Conservation (phyloP, 192 early-diverging fungal genomes). For the Allomyces arbusculus region DNA sequence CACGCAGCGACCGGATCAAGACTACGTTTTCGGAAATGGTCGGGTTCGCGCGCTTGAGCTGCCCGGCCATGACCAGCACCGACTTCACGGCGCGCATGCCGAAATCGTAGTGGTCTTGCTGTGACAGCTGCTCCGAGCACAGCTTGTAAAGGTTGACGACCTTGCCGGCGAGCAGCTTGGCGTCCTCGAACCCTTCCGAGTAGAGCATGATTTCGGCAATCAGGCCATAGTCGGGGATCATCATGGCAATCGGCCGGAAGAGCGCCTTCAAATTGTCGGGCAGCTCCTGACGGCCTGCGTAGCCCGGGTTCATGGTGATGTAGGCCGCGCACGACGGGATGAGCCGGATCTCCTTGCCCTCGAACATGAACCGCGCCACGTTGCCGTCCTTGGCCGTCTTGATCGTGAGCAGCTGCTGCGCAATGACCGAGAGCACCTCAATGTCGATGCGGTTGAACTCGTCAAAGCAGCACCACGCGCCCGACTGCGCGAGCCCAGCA, state of each 20-base stretch:
- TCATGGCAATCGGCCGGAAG: conserved; percentile 40
- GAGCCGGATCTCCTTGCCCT: conserved; percentile 34
- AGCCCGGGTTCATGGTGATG: conserved; percentile 42
- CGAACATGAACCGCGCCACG: conserved; percentile 32
- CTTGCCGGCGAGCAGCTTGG: conserved; percentile 30
- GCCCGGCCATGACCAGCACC: conserved; percentile 41
- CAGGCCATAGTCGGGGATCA: conserved; percentile 42
- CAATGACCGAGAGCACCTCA: conserved; percentile 37
- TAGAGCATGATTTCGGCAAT: conserved; percentile 46
- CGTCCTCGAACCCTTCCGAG: conserved; percentile 41
- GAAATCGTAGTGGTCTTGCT: conserved; percentile 46
- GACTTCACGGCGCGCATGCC: conserved; percentile 45
- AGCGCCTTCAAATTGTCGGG: conserved; percentile 41
- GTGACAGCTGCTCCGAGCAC: conserved; percentile 38
- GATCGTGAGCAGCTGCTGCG: conserved; percentile 37
- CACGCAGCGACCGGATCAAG: conserved; percentile 30
- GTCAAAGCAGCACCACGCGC: conserved; percentile 44
- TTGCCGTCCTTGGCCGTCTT: conserved; percentile 38
- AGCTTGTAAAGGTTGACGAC: conserved; percentile 42
- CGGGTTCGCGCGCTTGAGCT: conserved; percentile 28
- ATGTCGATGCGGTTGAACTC: conserved; percentile 47
- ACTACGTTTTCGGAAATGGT: conserved; percentile 32
- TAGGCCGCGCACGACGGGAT: conserved; percentile 37
- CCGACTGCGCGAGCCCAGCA: conserved; percentile 34
- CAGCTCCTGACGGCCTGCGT: conserved; percentile 34